Evolutionary conservation across 2,329 filamentous ascomycete genomes (phyloP).

Genomic region (Endoconidiophora polonica): DNA sequence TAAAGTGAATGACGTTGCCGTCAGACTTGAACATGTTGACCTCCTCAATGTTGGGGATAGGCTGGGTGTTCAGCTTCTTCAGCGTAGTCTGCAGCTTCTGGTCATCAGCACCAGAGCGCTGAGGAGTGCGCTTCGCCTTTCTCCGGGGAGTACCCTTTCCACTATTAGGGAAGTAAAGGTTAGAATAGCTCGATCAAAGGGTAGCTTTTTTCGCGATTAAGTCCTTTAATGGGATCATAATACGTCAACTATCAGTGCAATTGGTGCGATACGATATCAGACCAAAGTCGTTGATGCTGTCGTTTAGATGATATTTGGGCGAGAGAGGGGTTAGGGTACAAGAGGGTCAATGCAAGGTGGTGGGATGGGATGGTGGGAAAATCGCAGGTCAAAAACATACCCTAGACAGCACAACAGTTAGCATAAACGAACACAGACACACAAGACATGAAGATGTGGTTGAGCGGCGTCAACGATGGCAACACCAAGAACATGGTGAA

Average conservation of each 20-base stretch:
- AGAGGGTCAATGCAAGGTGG: constrained; percentile 4
- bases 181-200: constrained; percentile 10
- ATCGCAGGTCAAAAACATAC: constrained; percentile 9
- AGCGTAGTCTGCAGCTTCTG: constrained; percentile 96
- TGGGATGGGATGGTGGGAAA: neutral
- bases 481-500: neutral
- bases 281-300: neutral
- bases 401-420: constrained; percentile 14
- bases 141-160: constrained; percentile 96
- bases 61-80: constrained; percentile 99
- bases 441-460: constrained; percentile 3
- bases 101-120: constrained; percentile 85
- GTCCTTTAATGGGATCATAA: neutral
- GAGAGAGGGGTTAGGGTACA: neutral
- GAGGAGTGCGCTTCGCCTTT: constrained; percentile 96
- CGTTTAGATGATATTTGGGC: too few species aligned
- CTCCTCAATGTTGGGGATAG: constrained; percentile 98
- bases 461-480: neutral
- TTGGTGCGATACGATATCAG: constrained; percentile 3
- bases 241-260: constrained; percentile 4
- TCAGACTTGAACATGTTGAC: constrained; percentile 99
- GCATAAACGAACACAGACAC: constrained; percentile 7
- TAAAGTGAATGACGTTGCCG: constrained; percentile 99
- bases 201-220: too few species aligned
- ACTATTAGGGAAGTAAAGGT: constrained; percentile 25